These are phyloP conservation scores for Ustilago lituana DNA, from an alignment of 1,284 basidiomycete species.

Conservation along the genomic window DNA sequence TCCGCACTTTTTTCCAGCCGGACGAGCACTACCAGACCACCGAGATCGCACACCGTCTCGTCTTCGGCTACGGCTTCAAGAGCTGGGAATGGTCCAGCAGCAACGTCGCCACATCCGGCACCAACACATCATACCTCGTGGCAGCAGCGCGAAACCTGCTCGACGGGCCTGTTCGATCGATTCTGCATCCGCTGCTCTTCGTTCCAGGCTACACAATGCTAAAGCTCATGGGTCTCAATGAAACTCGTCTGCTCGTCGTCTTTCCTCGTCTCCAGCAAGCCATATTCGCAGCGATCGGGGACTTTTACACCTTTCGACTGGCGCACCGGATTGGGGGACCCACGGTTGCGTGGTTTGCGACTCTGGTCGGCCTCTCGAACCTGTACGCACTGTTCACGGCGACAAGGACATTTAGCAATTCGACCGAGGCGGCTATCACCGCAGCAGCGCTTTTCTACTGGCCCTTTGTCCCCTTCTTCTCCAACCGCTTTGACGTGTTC, in stretches of 20 bases:
- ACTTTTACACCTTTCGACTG: constrained; percentile 78
- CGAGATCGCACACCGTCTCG: constrained; percentile 86
- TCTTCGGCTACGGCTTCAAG: constrained; percentile 89
- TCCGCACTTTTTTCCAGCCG: constrained; percentile 91
- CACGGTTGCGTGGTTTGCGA: constrained; percentile 70
- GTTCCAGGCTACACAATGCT: constrained; percentile 80
- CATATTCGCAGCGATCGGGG: constrained; percentile 80
- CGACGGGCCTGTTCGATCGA: constrained; percentile 65
- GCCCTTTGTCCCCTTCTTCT: constrained; percentile 68
- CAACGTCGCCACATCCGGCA: not conserved
- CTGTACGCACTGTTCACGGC: constrained; percentile 87
- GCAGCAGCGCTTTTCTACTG: constrained; percentile 81
- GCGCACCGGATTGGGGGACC: constrained; percentile 74
- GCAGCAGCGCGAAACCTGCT: constrained; percentile 14
- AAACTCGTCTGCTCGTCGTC: constrained; percentile 62
- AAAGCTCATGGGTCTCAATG: constrained; percentile 72
- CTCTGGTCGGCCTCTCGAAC: constrained; percentile 81
- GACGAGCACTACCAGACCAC: constrained; percentile 97
- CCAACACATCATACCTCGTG: constrained; percentile 10
- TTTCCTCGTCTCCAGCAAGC: constrained; percentile 83
- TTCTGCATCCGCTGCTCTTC: constrained; percentile 72
- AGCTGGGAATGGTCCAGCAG: constrained; percentile 89
- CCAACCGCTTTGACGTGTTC: constrained; percentile 8
- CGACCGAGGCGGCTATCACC: constrained; percentile 86
- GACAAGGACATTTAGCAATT: constrained; percentile 90